A percentile compares a stretch with the other conserved stretches of the same genome.
Conservation (phyloP, 257 asterid species). For the Gynochthodes officinalis region DNA sequence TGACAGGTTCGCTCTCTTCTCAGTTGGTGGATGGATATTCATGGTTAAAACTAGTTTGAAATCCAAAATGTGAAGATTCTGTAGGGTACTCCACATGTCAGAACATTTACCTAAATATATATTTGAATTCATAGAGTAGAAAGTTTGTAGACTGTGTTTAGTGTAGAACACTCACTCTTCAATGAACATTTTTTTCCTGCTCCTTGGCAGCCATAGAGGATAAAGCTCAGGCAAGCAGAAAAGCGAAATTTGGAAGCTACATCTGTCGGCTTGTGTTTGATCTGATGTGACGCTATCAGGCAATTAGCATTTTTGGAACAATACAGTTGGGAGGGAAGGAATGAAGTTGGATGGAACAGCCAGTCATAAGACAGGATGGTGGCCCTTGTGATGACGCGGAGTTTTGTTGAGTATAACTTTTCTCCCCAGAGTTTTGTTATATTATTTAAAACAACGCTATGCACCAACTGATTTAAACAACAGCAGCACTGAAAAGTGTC, state of each 20-base stretch:
- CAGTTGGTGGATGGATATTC: not conserved
- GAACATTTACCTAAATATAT: not conserved
- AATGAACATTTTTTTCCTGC: not conserved
- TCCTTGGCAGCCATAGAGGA: constrained; percentile 4
- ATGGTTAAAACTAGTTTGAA: not conserved
- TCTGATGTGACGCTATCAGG: not conserved
- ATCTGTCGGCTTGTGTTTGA: not conserved
- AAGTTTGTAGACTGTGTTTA: not conserved
- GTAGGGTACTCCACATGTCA: not conserved
- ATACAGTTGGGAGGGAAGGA: not conserved
- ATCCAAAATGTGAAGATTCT: not conserved
- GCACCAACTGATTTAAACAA: not conserved
- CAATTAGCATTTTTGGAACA: not conserved
- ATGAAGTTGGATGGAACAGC: not conserved
- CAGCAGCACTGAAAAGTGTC: not conserved
- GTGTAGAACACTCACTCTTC: not conserved
- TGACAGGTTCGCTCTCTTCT: not conserved
- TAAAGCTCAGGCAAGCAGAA: not conserved
- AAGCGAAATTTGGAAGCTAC: constrained; percentile 7
- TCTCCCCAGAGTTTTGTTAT: not conserved
- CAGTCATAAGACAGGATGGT: not conserved
- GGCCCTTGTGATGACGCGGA: not conserved
- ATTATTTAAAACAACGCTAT: not conserved
- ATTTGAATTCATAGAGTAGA: not conserved
- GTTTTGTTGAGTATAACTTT: not conserved